Evolutionary conservation across 2,329 filamentous ascomycete species (phyloP).

Genomic region (Cytospora schulzeri): DNA sequence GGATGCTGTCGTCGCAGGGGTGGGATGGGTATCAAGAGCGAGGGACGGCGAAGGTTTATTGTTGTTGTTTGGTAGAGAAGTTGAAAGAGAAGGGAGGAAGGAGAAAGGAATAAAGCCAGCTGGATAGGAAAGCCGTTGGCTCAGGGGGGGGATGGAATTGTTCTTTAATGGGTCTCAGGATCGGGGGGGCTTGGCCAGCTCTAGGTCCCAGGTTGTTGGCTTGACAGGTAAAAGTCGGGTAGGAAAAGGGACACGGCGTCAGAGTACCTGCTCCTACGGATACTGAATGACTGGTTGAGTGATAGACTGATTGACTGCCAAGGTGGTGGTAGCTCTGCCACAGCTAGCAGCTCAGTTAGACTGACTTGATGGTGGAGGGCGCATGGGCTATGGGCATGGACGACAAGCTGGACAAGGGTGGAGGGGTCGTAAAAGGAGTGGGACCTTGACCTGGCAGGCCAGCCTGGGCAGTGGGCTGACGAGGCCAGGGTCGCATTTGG

Average conservation of each 20-base stretch:
- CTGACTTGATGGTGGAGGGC: neutral
- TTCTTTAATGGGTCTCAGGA: conserved; percentile 28
- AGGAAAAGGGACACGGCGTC: neutral
- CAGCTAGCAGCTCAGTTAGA: neutral
- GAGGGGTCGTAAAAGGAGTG: neutral
- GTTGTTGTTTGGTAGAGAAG: conserved; percentile 18
- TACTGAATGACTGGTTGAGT: neutral
- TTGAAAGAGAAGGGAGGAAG: conserved; percentile 9
- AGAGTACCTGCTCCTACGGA: neutral
- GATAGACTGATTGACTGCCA: neutral
- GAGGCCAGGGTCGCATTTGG: neutral
- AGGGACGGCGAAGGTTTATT: conserved; percentile 12
- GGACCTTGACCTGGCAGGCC: neutral
- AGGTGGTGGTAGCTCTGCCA: neutral
- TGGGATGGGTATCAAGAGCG: conserved; percentile 26
- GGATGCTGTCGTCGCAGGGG: conserved; percentile 21
- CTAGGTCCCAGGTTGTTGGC: neutral
- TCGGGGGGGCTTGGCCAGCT: conserved; percentile 9
- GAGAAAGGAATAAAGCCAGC: conserved; percentile 26
- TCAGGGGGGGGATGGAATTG: conserved; percentile 28
- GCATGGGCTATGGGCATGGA: neutral
- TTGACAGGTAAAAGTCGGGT: neutral
- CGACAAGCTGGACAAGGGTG: neutral
- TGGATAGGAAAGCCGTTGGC: conserved; percentile 18
- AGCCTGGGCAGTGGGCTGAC: neutral